A percentile compares a stretch with the other conserved stretches of the same genome.
These are phyloP conservation scores for Dacryopinax spathularia DNA, from an alignment of 768 basidiomycete species.

Conservation along the genomic window DNA sequence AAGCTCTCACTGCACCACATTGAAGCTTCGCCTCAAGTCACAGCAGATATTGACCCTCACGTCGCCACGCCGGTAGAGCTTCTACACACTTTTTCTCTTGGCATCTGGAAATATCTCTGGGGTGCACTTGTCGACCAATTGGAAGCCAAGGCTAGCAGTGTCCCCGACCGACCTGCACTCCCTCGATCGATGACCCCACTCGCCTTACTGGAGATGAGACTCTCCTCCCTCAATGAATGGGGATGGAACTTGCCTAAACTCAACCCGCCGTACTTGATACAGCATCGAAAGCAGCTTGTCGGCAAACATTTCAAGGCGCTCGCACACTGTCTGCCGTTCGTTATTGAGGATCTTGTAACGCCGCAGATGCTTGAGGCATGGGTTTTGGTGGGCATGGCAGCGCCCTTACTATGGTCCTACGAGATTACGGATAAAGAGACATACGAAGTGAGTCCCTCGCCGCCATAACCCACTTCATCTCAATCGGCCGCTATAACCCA, in stretches of 20 bases:
- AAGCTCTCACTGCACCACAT: too few relatives aligned
- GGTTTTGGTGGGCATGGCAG: neutral
- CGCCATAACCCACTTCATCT: neutral
- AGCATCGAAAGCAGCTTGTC: neutral
- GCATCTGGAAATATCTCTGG: slow-evolving; percentile 39
- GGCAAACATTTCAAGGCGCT: neutral
- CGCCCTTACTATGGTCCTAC: neutral
- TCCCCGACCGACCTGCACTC: neutral
- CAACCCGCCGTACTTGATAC: neutral
- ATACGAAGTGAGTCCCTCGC: slow-evolving; percentile 11
- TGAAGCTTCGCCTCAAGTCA: too few relatives aligned
- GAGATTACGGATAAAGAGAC: neutral
- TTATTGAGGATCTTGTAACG: neutral
- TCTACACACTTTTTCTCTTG: slow-evolving; percentile 32
- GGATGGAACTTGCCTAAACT: neutral
- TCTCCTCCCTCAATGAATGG: neutral
- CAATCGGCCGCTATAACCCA: too few relatives aligned
- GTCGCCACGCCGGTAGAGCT: slow-evolving; percentile 34
- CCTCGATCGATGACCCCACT: neutral
- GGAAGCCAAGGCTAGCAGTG: slow-evolving; percentile 12
- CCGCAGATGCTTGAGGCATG: neutral
- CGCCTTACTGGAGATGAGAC: neutral
- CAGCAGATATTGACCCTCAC: slow-evolving; percentile 30
- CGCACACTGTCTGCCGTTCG: neutral
- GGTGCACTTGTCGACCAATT: neutral